A percentile compares a stretch with the other conserved stretches of the same genome.
Conservation (phyloP, 352 stramenopile species). For the Phytophthora palmivora region DNA sequence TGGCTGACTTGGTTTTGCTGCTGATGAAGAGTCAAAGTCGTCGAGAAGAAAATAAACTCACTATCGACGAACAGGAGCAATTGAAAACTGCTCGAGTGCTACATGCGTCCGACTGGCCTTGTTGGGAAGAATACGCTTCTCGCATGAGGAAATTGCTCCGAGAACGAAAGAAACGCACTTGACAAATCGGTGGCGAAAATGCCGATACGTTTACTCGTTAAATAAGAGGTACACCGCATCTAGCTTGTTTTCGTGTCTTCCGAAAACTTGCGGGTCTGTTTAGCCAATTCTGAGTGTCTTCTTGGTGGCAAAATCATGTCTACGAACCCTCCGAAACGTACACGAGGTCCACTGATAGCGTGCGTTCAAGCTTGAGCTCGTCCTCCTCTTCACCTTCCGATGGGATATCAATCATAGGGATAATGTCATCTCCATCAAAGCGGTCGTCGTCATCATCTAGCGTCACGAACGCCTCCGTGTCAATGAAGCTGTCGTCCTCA, state of each 20-base stretch:
- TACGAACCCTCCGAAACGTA: constrained; percentile 24
- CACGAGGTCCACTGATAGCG: constrained; percentile 31
- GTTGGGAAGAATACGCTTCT: constrained; percentile 33
- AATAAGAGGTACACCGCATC: constrained; percentile 38
- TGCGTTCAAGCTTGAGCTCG: constrained; percentile 29
- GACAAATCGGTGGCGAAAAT: not conserved
- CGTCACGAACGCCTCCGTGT: constrained; percentile 40
- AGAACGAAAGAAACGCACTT: constrained; percentile 28
- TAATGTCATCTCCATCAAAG: constrained; percentile 21
- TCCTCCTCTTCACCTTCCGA: constrained; percentile 48
- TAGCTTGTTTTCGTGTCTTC: constrained; percentile 19
- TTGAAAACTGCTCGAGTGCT: constrained; percentile 18
- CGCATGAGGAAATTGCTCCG: constrained; percentile 34
- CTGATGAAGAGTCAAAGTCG: constrained; percentile 58
- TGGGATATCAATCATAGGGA: constrained; percentile 52
- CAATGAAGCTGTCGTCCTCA: constrained; percentile 38
- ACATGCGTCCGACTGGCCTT: constrained; percentile 21
- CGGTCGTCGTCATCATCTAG: constrained; percentile 35
- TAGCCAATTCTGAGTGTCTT: not conserved
- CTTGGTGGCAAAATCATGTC: not conserved
- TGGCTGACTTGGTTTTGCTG: constrained; percentile 44
- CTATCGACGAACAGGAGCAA: constrained; percentile 14
- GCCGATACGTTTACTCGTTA: constrained; percentile 23
- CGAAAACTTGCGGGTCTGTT: constrained; percentile 16
- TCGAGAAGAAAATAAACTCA: constrained; percentile 34